Conservation (phyloP, 495 filamentous ascomycete species). For the Daldinia loculata region DNA sequence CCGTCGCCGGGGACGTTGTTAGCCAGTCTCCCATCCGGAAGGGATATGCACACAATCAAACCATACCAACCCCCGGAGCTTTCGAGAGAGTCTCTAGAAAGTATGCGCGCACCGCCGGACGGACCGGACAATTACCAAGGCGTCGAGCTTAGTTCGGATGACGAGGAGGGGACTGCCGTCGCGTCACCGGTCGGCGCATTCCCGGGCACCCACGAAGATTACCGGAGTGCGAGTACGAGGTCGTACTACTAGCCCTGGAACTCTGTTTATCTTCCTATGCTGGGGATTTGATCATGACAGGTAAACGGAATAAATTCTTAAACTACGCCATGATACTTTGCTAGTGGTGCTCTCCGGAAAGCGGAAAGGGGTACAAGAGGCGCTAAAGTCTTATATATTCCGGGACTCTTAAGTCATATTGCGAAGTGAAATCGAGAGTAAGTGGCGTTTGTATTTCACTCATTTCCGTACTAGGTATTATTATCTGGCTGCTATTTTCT, state of each 20-base stretch:
- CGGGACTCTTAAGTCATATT: not conserved
- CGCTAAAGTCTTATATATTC: not conserved
- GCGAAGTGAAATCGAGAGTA: not conserved
- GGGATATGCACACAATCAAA: constrained; percentile 79
- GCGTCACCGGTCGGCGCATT: constrained; percentile 47
- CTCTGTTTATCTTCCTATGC: not conserved
- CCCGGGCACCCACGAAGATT: constrained; percentile 48
- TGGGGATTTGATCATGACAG: not conserved
- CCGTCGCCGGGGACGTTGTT: constrained; percentile 74
- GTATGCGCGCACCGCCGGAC: constrained; percentile 59
- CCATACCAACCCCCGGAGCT: constrained; percentile 67
- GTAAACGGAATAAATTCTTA: not conserved
- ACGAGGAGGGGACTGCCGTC: constrained; percentile 46
- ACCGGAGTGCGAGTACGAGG: constrained; percentile 49
- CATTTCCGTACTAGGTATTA: not conserved
- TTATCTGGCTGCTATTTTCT: not conserved
- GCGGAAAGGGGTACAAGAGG: not conserved
- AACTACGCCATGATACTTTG: not conserved
- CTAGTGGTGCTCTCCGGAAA: not conserved
- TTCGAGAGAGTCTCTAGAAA: constrained; percentile 63
- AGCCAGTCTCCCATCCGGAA: constrained; percentile 81
- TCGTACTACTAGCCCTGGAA: constrained; percentile 47
- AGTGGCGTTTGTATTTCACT: not conserved
- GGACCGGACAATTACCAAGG: constrained; percentile 59
- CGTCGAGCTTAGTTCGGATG: constrained; percentile 57